Percentiles rank a stretch among this genome's conserved stretches.
Evolutionary conservation across 139 green algal species (phyloP).

Genomic region (Chlorella sorokiniana): DNA sequence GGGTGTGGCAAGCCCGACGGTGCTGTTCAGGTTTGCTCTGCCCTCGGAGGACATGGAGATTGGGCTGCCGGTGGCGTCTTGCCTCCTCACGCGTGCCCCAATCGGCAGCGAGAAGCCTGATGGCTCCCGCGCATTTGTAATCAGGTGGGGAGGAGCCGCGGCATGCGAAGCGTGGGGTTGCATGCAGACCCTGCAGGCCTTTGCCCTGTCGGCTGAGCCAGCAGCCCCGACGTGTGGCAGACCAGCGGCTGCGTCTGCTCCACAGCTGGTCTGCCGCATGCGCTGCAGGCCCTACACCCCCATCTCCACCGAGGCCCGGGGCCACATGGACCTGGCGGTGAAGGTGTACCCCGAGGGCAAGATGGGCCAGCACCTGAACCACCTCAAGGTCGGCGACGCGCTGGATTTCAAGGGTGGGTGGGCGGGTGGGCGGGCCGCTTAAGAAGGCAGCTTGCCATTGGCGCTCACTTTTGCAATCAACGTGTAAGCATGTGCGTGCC

Average conservation of each 20-base stretch:
- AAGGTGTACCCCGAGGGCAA: slow-evolving; percentile 40
- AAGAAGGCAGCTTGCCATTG: too few relatives aligned
- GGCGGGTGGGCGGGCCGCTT: background rate
- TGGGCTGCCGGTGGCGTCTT: slow-evolving; percentile 49
- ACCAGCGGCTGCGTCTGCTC: too few relatives aligned
- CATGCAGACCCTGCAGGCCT: too few relatives aligned
- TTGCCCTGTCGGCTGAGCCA: too few relatives aligned
- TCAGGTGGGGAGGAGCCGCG: slow-evolving; percentile 49
- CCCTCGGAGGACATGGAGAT: slow-evolving; percentile 26
- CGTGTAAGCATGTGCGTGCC: slow-evolving; percentile 62
- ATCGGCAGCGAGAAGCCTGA: slow-evolving; percentile 64
- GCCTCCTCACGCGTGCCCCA: slow-evolving; percentile 50
- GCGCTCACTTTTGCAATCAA: too few relatives aligned
- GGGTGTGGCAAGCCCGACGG: slow-evolving; percentile 23
- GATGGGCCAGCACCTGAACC: slow-evolving; percentile 31
- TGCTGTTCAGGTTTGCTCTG: slow-evolving; percentile 52
- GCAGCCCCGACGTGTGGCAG: too few relatives aligned
- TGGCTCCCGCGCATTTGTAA: slow-evolving; percentile 53
- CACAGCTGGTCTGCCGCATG: background rate
- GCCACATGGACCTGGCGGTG: slow-evolving; percentile 55
- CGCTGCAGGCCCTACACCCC: slow-evolving; percentile 63
- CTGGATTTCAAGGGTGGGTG: slow-evolving; percentile 19
- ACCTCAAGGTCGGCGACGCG: slow-evolving; percentile 31
- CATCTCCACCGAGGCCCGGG: slow-evolving; percentile 47
- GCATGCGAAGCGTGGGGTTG: too few relatives aligned